These are phyloP conservation scores for Rhodotorula sp. DNA, from an alignment of 1,284 basidiomycete genomes.

Conservation along the genomic window DNA sequence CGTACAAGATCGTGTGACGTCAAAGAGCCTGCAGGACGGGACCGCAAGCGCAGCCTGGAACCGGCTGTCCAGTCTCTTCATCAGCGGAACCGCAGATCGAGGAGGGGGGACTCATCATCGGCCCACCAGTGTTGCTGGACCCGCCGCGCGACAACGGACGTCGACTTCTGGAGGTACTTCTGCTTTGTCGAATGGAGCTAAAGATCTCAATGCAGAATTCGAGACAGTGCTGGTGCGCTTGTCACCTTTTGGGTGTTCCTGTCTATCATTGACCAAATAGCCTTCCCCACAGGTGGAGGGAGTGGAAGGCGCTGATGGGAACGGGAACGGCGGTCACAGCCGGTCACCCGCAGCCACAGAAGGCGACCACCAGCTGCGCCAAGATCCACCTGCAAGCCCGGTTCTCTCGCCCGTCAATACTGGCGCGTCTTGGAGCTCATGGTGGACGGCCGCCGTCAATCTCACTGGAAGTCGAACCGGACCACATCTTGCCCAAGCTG, in stretches of 20 bases:
- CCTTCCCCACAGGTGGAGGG: background rate
- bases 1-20: slow-evolving; percentile 22
- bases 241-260: background rate
- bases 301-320: too few relatives aligned
- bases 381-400: too few relatives aligned
- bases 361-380: too few relatives aligned
- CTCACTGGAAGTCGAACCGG: slow-evolving; percentile 41
- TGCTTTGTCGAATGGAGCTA: slow-evolving; percentile 48
- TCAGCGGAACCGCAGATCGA: slow-evolving; percentile 9
- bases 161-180: too few relatives aligned
- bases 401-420: too few relatives aligned
- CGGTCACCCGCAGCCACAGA: too few relatives aligned
- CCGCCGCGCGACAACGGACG: background rate
- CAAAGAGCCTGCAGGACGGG: background rate
- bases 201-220: slow-evolving; percentile 53
- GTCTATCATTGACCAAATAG: slow-evolving; percentile 3
- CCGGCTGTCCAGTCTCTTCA: background rate
- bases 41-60: background rate
- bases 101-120: slow-evolving; percentile 6
- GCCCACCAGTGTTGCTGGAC: background rate
- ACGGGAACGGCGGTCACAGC: too few relatives aligned
- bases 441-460: slow-evolving; percentile 57
- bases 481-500: slow-evolving; percentile 44
- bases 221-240: slow-evolving; percentile 63
- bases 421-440: slow-evolving; percentile 33